phyloP scores from a whole-genome alignment of 192 early-diverging fungal genomes.

The Kappamyces sp. region DNA sequence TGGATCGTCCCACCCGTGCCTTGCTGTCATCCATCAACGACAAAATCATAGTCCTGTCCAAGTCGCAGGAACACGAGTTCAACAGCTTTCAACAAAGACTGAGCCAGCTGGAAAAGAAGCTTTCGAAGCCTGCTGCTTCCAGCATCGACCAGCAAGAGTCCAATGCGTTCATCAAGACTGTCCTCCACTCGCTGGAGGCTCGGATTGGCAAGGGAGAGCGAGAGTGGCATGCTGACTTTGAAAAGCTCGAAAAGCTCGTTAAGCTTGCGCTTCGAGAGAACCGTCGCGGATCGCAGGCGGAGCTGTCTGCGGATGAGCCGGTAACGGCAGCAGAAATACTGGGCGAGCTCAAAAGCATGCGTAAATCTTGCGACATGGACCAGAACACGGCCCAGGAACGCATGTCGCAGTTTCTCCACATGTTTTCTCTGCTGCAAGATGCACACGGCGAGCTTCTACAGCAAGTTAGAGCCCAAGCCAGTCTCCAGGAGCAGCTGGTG shows the following conservation, averaged over 20 bases:
- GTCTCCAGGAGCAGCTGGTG: not conserved
- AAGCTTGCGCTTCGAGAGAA: not conserved
- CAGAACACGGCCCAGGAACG: not conserved
- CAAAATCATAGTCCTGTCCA: conserved; percentile 24
- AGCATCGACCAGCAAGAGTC: too few relatives aligned
- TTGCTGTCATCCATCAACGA: conserved; percentile 34
- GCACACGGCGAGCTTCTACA: conserved; percentile 3
- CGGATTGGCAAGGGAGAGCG: not conserved
- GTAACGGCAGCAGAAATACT: conserved; percentile 4
- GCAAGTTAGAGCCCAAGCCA: not conserved
- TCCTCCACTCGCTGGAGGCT: not conserved
- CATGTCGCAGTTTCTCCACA: conserved; percentile 15
- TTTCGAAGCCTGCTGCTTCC: not conserved
- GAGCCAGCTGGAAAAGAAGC: not conserved
- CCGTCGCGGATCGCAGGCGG: not conserved
- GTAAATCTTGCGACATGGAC: not conserved
- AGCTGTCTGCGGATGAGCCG: conserved; percentile 6
- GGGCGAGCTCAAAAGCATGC: not conserved
- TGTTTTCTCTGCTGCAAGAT: conserved; percentile 16
- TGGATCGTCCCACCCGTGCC: conserved; percentile 28
- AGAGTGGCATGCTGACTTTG: not conserved
- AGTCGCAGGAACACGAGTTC: conserved; percentile 21
- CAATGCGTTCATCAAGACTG: not conserved
- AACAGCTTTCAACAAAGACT: conserved; percentile 13
- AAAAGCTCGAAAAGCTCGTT: conserved; percentile 4